These are phyloP conservation scores for Fraxinus anomala DNA, from an alignment of 257 asterid genomes.

Conservation along the genomic window DNA sequence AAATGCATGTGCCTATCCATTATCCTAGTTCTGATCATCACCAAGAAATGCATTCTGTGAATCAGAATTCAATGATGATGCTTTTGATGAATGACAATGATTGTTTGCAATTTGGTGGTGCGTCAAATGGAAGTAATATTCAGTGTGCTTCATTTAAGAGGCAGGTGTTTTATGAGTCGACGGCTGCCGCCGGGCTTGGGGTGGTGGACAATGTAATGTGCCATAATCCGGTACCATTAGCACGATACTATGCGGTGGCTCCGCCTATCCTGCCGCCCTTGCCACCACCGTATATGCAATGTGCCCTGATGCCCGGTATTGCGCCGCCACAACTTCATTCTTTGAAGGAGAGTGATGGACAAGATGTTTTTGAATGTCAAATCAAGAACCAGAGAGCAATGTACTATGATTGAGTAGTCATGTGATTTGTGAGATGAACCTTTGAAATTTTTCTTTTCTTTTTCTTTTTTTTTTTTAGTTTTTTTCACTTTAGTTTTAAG, in stretches of 20 bases:
- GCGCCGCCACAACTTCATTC: constrained; percentile 20
- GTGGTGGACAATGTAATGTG: constrained; percentile 28
- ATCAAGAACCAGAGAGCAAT: constrained; percentile 17
- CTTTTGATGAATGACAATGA: constrained; percentile 33
- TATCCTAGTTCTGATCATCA: constrained; percentile 29
- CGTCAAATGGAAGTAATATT: constrained; percentile 14
- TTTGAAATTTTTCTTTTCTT: not conserved
- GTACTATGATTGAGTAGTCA: not conserved
- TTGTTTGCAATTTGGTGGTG: constrained; percentile 30
- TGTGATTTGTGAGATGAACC: not conserved
- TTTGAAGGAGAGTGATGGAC: constrained; percentile 30
- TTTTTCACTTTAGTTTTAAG: not conserved
- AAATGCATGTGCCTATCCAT: constrained; percentile 19
- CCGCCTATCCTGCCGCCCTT: constrained; percentile 17
- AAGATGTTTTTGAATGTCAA: constrained; percentile 25
- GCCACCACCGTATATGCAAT: constrained; percentile 22
- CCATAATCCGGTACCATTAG: constrained; percentile 24
- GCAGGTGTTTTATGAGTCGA: constrained; percentile 27
- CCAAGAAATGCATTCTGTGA: not conserved
- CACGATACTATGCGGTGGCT: constrained; percentile 23
- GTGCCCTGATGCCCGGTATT: constrained; percentile 25
- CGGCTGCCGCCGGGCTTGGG: not conserved
- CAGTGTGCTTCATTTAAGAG: constrained; percentile 25
- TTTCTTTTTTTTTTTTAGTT: not conserved
- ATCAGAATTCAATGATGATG: constrained; percentile 45